phyloP scores from a whole-genome alignment of 345 rosid genomes.

The Euphorbia peplus region DNA sequence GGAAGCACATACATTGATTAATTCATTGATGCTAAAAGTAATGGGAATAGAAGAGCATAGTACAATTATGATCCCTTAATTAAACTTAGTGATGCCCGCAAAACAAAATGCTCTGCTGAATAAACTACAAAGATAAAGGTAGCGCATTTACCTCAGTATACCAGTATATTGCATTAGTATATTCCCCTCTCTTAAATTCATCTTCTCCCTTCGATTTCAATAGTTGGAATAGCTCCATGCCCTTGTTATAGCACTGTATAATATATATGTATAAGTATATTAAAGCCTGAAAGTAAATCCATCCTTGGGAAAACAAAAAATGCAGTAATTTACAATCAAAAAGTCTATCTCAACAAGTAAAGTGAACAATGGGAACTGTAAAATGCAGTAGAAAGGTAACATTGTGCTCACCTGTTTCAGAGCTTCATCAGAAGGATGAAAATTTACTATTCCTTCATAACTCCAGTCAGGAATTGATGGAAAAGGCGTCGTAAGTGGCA shows the following conservation, averaged over 20 bases:
- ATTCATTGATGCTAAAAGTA: too few species aligned
- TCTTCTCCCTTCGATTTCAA: background rate
- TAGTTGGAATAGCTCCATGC: background rate
- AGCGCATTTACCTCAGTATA: slow-evolving; percentile 6
- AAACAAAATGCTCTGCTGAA: too few species aligned
- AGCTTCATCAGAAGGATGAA: background rate
- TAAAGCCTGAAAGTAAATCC: background rate
- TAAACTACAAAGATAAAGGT: background rate
- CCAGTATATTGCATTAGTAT: slow-evolving; percentile 2
- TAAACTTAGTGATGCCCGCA: too few species aligned
- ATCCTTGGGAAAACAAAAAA: too few species aligned
- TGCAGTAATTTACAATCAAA: too few species aligned
- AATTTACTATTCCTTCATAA: background rate
- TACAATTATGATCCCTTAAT: too few species aligned
- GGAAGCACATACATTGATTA: too few species aligned
- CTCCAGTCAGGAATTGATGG: background rate
- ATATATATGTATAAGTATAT: too few species aligned
- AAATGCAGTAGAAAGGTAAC: background rate
- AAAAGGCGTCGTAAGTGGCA: slow-evolving; percentile 5
- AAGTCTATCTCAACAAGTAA: too few species aligned
- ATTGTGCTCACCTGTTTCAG: background rate
- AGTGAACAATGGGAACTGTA: too few species aligned
- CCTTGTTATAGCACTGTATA: background rate
- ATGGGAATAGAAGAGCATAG: too few species aligned
- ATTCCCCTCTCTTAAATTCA: slow-evolving; percentile 8